These are phyloP conservation scores for Sherardia arvensis DNA, from an alignment of 257 asterid genomes.

Conservation along the genomic window DNA sequence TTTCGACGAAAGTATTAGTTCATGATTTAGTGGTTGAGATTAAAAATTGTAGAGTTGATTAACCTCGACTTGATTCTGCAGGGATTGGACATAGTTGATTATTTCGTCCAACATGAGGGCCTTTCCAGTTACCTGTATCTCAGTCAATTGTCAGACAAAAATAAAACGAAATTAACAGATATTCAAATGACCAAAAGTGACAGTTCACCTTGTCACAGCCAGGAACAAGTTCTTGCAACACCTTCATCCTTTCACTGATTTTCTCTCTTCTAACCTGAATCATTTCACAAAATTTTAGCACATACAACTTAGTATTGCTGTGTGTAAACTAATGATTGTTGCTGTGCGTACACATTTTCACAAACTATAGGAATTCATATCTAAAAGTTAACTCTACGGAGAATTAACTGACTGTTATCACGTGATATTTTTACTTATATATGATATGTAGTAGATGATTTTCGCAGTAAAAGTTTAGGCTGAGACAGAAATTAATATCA, in stretches of 20 bases:
- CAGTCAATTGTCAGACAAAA: slow-evolving; percentile 26
- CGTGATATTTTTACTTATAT: neutral
- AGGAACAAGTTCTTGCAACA: slow-evolving; percentile 71
- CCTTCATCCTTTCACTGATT: slow-evolving; percentile 82
- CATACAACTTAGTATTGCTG: too few relatives aligned
- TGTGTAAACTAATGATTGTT: too few relatives aligned
- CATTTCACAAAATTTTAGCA: neutral
- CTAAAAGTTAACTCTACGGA: too few relatives aligned
- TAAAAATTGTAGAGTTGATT: neutral
- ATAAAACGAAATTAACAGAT: slow-evolving; percentile 7
- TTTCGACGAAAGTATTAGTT: neutral
- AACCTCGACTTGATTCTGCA: slow-evolving; percentile 91
- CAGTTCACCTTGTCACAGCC: slow-evolving; percentile 72
- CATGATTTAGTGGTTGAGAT: neutral
- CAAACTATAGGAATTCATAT: too few relatives aligned
- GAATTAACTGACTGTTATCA: too few relatives aligned
- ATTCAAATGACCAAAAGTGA: slow-evolving; percentile 12
- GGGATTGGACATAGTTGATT: slow-evolving; percentile 79
- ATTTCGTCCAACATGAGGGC: slow-evolving; percentile 96
- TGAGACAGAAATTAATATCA: neutral
- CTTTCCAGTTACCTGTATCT: slow-evolving; percentile 74
- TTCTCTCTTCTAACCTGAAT: slow-evolving; percentile 74
- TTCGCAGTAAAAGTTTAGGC: neutral
- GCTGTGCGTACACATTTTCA: neutral
- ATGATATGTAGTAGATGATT: neutral